phyloP scores from a whole-genome alignment of 495 filamentous ascomycete species.

The Annulohypoxylon moriforme region DNA sequence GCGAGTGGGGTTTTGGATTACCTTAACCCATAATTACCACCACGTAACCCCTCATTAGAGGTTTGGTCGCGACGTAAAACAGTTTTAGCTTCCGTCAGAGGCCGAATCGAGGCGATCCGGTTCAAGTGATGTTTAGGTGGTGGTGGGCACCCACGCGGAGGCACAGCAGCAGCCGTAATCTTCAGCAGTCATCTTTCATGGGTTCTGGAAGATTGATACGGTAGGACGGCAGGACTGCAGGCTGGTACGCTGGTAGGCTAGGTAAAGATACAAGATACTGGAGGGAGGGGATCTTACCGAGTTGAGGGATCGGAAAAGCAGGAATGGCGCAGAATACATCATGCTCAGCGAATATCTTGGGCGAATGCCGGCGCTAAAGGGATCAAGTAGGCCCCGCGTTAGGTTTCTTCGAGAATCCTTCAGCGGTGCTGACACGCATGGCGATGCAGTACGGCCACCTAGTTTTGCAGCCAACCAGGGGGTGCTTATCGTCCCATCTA shows the following conservation, averaged over 20 bases:
- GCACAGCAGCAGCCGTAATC: neutral
- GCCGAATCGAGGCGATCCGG: neutral
- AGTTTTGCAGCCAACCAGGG: conserved; percentile 1
- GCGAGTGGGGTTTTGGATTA: conserved; percentile 1
- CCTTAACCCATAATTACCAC: neutral
- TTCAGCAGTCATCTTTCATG: neutral
- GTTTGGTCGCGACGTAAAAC: neutral
- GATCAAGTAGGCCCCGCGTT: neutral
- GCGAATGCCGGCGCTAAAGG: conserved; percentile 9
- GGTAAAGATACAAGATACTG: neutral
- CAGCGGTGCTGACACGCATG: conserved; percentile 10
- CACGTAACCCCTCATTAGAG: conserved; percentile 10
- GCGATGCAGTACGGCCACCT: neutral
- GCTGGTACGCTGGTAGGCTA: neutral
- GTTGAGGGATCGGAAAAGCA: neutral
- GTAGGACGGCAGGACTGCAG: neutral
- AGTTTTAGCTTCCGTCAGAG: neutral
- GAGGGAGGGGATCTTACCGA: conserved; percentile 1
- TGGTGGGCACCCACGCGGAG: neutral
- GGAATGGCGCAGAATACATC: neutral
- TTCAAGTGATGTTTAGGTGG: neutral
- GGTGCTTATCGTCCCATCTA: neutral
- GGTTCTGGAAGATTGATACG: neutral
- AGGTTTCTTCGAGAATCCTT: conserved; percentile 6
- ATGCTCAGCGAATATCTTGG: neutral